Evolutionary conservation across 306 rosid genomes (phyloP).

Genomic region (Vigna unguiculata): DNA sequence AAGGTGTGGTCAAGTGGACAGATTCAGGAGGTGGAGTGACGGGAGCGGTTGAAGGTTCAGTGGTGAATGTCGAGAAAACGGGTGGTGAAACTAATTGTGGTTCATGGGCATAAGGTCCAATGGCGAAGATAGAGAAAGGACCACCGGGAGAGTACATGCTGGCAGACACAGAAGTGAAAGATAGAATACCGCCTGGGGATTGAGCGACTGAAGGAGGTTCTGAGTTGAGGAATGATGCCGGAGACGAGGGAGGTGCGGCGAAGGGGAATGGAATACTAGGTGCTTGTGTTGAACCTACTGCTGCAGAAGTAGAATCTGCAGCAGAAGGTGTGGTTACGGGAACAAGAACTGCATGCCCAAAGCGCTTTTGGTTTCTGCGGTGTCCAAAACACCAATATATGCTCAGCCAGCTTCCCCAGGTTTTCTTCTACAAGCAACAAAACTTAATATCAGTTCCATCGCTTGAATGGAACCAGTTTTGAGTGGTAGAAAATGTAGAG

Average conservation of each 20-base stretch:
- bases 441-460: no score
- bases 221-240: conserved; percentile 91
- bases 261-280: conserved; percentile 67
- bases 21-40: conserved; percentile 95
- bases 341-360: conserved; percentile 75
- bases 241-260: conserved; percentile 97
- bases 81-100: conserved; percentile 94
- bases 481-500: background rate
- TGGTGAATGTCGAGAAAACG: conserved; percentile 86
- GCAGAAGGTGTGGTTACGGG: conserved; percentile 61
- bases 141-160: conserved; percentile 91
- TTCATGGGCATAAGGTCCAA: conserved; percentile 96
- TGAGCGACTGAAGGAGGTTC: conserved; percentile 86
- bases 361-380: conserved; percentile 63
- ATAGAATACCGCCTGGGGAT: conserved; percentile 68
- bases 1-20: conserved; percentile 89
- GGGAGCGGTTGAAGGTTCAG: conserved; percentile 64
- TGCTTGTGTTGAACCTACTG: conserved; percentile 60
- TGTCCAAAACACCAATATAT: conserved; percentile 78
- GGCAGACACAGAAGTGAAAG: conserved; percentile 69
- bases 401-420: conserved; percentile 82
- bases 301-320: conserved; percentile 44
- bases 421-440: conserved; percentile 72
- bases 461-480: background rate
- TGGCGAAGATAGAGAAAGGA: conserved; percentile 88